phyloP scores from a whole-genome alignment of 208 protist genomes.

The Acanthamoeba culbertsoni region DNA sequence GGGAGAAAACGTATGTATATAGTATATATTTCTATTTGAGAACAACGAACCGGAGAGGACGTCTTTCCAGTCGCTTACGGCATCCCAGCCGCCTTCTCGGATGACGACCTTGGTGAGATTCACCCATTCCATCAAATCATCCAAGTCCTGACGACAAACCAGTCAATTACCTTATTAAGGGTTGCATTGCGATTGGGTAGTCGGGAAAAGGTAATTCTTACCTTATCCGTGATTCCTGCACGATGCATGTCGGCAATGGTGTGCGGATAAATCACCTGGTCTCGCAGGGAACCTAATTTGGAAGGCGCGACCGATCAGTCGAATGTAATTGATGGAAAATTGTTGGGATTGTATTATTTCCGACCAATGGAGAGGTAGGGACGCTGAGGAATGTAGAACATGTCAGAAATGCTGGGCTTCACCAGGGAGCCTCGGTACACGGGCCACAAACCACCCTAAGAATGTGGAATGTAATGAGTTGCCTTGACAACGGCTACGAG shows the following conservation, averaged over 20 bases:
- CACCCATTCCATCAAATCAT: slow-evolving; percentile 49
- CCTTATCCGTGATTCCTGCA: not conserved
- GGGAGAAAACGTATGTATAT: too few relatives aligned
- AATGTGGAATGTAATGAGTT: not conserved
- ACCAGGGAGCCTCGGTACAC: slow-evolving; percentile 25
- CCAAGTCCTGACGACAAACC: too few relatives aligned
- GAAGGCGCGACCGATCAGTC: not conserved
- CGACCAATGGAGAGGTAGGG: slow-evolving; percentile 66
- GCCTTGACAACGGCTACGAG: not conserved
- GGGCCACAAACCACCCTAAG: slow-evolving; percentile 66
- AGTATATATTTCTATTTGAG: too few relatives aligned
- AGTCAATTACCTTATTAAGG: too few relatives aligned
- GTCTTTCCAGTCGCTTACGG: slow-evolving; percentile 77
- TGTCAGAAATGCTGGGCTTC: not conserved
- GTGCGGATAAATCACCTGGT: slow-evolving; percentile 68
- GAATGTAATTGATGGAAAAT: not conserved
- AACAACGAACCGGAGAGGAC: slow-evolving; percentile 68
- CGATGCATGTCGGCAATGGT: slow-evolving; percentile 40
- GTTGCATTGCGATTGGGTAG: too few relatives aligned
- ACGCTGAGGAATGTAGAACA: slow-evolving; percentile 74
- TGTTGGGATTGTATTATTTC: not conserved
- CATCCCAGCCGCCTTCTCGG: slow-evolving; percentile 70
- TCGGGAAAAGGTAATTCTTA: not conserved
- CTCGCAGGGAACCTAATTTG: not conserved
- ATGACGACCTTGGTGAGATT: slow-evolving; percentile 62